phyloP scores from a whole-genome alignment of 2,329 filamentous ascomycete species.

The Hortaea sp. region DNA sequence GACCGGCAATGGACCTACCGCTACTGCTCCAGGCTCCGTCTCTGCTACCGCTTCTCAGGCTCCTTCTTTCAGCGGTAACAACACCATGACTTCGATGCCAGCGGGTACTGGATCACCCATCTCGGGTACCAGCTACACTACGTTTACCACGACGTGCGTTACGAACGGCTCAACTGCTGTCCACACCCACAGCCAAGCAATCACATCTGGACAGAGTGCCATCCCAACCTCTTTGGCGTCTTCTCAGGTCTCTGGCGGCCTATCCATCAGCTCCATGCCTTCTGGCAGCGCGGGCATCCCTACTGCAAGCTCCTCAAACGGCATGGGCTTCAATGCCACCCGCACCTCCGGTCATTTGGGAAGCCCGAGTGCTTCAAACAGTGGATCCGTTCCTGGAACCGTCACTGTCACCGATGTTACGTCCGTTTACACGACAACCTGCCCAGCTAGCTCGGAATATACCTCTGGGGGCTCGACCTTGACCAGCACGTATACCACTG shows the following conservation, averaged over 20 bases:
- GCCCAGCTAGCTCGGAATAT: conserved; percentile 2
- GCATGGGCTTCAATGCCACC: too few species aligned
- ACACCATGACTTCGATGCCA: background rate
- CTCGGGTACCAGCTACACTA: background rate
- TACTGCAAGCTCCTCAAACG: too few species aligned
- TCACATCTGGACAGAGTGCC: too few species aligned
- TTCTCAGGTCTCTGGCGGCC: too few species aligned
- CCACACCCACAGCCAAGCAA: background rate
- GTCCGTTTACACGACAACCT: conserved; percentile 9
- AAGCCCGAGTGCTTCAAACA: too few species aligned
- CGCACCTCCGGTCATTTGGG: too few species aligned
- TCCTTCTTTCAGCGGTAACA: background rate
- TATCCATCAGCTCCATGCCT: too few species aligned
- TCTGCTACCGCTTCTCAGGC: background rate
- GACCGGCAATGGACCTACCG: background rate
- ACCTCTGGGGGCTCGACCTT: conserved; percentile 1
- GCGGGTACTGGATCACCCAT: background rate
- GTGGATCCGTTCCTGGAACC: too few species aligned
- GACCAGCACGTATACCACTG: conserved; percentile 6
- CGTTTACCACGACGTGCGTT: conserved; percentile 1
- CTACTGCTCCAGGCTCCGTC: background rate
- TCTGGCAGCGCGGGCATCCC: too few species aligned
- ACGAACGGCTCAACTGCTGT: background rate
- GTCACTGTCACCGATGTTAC: conserved; percentile 4
- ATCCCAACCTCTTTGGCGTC: too few species aligned